These are phyloP conservation scores for Pyrus betulifolia DNA, from an alignment of 306 rosid genomes.

Conservation along the genomic window DNA sequence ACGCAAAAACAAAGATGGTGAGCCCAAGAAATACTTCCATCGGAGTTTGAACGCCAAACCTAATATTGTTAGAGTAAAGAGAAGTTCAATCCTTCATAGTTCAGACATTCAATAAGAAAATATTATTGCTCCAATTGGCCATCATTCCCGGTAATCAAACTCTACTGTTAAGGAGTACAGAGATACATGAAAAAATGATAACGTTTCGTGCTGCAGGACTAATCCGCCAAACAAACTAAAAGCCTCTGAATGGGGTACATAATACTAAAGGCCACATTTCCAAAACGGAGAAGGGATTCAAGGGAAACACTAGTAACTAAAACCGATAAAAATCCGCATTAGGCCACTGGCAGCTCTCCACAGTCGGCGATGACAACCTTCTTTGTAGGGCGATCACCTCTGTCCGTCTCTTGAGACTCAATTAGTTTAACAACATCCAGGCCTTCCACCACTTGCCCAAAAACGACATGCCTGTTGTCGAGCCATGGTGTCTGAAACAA, in stretches of 20 bases:
- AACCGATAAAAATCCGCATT: conserved; percentile 8
- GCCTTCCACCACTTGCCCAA: conserved; percentile 99
- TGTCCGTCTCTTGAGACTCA: conserved; percentile 81
- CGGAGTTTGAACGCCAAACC: no score
- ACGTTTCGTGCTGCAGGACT: background rate
- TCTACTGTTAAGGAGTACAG: background rate
- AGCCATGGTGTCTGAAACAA: conserved; percentile 84
- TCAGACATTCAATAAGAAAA: background rate
- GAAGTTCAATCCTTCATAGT: no score
- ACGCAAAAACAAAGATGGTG: no score
- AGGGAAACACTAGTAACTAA: background rate
- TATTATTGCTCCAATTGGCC: background rate
- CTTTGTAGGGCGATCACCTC: conserved; percentile 92
- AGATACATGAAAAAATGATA: background rate
- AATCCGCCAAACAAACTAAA: background rate
- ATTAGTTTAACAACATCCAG: conserved; percentile 66
- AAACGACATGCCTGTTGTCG: conserved; percentile 90
- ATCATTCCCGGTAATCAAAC: background rate
- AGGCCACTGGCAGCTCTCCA: conserved; percentile 84
- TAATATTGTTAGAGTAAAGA: no score
- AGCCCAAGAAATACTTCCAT: no score
- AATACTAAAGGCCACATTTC: conserved; percentile 7
- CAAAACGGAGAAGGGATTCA: background rate
- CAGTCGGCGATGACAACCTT: conserved; percentile 72
- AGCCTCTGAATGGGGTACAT: conserved; percentile 9